Conservation (phyloP, 129 eudicot species). For the Calendula officinalis region DNA sequence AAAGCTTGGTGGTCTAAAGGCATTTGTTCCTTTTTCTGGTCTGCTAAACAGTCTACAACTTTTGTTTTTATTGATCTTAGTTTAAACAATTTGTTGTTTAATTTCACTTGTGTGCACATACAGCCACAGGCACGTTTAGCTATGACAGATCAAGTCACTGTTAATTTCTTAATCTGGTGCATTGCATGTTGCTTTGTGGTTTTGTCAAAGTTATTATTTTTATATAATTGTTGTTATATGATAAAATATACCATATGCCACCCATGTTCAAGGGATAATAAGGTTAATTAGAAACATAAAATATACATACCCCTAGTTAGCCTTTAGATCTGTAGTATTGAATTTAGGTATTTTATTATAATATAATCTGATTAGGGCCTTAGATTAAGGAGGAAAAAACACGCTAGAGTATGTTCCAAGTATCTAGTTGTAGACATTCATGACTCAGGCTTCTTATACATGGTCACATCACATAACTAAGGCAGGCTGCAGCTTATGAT, state of each 20-base stretch:
- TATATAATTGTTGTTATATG: slow-evolving; percentile 1
- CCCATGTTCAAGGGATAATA: slow-evolving; percentile 32
- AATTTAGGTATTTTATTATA: slow-evolving; percentile 5
- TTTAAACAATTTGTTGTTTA: slow-evolving; percentile 24
- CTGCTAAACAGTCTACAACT: slow-evolving; percentile 50
- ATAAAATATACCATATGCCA: slow-evolving; percentile 28
- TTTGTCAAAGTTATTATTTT: slow-evolving; percentile 35
- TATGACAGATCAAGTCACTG: slow-evolving; percentile 45
- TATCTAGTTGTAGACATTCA: slow-evolving; percentile 22
- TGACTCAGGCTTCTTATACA: slow-evolving; percentile 20
- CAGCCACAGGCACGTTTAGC: slow-evolving; percentile 48
- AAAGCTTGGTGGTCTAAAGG: slow-evolving; percentile 40
- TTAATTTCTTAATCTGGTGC: slow-evolving; percentile 31
- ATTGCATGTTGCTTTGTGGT: slow-evolving; percentile 47
- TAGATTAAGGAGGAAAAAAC: slow-evolving; percentile 24
- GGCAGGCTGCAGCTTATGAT: slow-evolving; percentile 9
- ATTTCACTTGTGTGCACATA: slow-evolving; percentile 19
- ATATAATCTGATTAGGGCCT: slow-evolving; percentile 20
- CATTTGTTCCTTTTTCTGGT: slow-evolving; percentile 44
- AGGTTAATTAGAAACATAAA: slow-evolving; percentile 16
- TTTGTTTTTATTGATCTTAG: slow-evolving; percentile 45
- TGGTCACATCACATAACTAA: not conserved
- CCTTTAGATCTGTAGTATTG: slow-evolving; percentile 23
- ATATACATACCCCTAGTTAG: slow-evolving; percentile 15
- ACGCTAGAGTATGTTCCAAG: slow-evolving; percentile 35